Percentiles rank a stretch among this genome's conserved stretches.
Conservation (phyloP, 345 rosid species). For the Bruguiera sexangula region DNA sequence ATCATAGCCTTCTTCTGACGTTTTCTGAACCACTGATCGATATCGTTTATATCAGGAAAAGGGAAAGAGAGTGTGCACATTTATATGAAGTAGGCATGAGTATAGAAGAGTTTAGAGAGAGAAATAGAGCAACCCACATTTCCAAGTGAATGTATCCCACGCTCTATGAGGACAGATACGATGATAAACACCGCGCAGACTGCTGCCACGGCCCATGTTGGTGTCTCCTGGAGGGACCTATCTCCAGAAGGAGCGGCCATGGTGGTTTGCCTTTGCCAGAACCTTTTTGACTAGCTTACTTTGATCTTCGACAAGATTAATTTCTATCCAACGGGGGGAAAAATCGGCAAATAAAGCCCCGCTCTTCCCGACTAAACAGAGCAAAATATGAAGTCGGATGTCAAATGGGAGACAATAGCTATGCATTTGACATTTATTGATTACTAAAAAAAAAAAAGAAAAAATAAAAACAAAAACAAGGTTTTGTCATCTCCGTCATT, state of each 20-base stretch:
- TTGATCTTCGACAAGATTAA: no score
- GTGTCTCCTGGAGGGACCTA: constrained; percentile 26
- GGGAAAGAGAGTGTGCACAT: neutral
- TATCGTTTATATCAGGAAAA: no score
- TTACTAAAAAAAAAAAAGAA: neutral
- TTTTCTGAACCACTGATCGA: constrained; percentile 33
- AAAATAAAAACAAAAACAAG: neutral
- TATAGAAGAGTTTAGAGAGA: no score
- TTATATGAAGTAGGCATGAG: no score
- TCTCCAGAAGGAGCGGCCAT: constrained; percentile 43
- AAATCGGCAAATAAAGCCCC: no score
- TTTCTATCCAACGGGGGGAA: no score
- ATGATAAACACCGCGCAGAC: constrained; percentile 27
- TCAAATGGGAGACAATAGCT: constrained; percentile 6
- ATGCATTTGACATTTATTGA: constrained; percentile 1
- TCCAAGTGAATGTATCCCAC: constrained; percentile 18
- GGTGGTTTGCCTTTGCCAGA: neutral
- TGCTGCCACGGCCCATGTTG: constrained; percentile 24
- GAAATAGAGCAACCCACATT: constrained; percentile 12
- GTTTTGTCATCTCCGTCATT: neutral
- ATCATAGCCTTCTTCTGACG: constrained; percentile 38
- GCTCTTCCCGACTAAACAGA: no score
- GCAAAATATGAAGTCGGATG: neutral
- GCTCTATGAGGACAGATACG: constrained; percentile 18
- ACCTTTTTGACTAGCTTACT: no score